A percentile compares a stretch with the other conserved stretches of the same genome.
Conservation (phyloP, 805 yeast genomes). For the Ogataea angusta region DNA sequence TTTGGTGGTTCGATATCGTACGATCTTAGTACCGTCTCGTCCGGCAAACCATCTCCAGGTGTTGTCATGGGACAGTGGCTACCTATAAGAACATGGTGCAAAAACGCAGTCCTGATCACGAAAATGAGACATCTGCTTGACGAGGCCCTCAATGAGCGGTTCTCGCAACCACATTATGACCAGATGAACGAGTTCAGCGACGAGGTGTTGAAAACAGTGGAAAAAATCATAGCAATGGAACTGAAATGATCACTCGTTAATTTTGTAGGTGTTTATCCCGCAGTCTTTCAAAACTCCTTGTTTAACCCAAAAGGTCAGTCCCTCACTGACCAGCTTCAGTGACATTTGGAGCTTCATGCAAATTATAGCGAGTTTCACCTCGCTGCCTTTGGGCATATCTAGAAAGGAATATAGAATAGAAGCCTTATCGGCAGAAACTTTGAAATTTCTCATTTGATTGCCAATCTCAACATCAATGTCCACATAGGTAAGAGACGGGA, state of each 20-base stretch:
- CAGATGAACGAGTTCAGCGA: conserved; percentile 25
- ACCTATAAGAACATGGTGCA: conserved; percentile 89
- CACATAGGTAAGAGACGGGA: conserved; percentile 62
- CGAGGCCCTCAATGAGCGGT: conserved; percentile 56
- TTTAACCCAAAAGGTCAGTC: conserved; percentile 61
- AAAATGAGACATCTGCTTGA: conserved; percentile 67
- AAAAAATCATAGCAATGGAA: conserved; percentile 29
- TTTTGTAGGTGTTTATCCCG: conserved; percentile 35
- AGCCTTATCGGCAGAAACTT: conserved; percentile 70
- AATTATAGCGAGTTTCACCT: conserved; percentile 30
- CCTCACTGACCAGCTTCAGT: conserved; percentile 35
- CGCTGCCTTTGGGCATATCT: conserved; percentile 21
- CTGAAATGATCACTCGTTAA: conserved; percentile 35
- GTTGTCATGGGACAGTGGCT: conserved; percentile 85
- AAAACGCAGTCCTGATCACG: conserved; percentile 82
- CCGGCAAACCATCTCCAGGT: conserved; percentile 67
- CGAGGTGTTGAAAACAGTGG: conserved; percentile 40
- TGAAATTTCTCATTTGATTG: conserved; percentile 36
- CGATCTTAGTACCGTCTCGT: conserved; percentile 42
- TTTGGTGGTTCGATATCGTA: conserved; percentile 75
- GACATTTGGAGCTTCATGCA: conserved; percentile 43
- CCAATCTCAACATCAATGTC: conserved; percentile 55
- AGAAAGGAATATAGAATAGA: conserved; percentile 41
- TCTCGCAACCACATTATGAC: conserved; percentile 46
- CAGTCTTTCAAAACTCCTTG: conserved; percentile 49